A percentile compares a stretch with the other conserved stretches of the same genome.
Evolutionary conservation across 352 stramenopile genomes (phyloP).

Genomic region (Phytopythium cucurbitacearum): DNA sequence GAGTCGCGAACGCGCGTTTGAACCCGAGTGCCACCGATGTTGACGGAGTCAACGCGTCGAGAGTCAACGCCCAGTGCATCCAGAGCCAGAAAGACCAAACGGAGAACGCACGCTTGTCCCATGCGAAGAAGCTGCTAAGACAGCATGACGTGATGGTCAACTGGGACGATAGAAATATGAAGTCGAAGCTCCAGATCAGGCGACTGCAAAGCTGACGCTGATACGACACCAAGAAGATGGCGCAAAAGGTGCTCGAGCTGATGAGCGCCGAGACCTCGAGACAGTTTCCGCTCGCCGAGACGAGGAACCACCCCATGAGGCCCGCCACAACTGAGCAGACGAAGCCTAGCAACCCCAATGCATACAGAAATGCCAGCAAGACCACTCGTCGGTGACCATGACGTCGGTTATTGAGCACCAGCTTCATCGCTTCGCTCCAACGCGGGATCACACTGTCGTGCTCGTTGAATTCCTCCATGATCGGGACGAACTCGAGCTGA

Average conservation of each 20-base stretch:
- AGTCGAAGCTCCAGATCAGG: constrained; percentile 26
- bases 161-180: constrained; percentile 21
- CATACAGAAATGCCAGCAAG: not conserved
- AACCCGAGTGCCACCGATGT: constrained; percentile 15
- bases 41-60: constrained; percentile 24
- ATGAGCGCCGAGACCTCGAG: not conserved
- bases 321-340: not conserved
- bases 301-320: not conserved
- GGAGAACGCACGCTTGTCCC: constrained; percentile 12
- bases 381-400: not conserved
- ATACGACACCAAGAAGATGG: constrained; percentile 13
- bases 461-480: constrained; percentile 9
- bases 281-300: not conserved
- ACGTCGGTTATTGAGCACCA: no score
- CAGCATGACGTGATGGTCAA: constrained; percentile 16
- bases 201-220: constrained; percentile 14
- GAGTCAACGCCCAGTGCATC: constrained; percentile 27
- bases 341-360: not conserved
- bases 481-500: constrained; percentile 12
- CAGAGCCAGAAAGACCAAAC: constrained; percentile 21
- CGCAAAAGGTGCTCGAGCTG: constrained; percentile 10
- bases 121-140: constrained; percentile 13
- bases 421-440: not conserved
- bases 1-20: constrained; percentile 11
- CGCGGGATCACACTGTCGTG: constrained; percentile 7